Conservation (phyloP, 192 early-diverging fungal species). For the Helicostylum pulchrum region DNA sequence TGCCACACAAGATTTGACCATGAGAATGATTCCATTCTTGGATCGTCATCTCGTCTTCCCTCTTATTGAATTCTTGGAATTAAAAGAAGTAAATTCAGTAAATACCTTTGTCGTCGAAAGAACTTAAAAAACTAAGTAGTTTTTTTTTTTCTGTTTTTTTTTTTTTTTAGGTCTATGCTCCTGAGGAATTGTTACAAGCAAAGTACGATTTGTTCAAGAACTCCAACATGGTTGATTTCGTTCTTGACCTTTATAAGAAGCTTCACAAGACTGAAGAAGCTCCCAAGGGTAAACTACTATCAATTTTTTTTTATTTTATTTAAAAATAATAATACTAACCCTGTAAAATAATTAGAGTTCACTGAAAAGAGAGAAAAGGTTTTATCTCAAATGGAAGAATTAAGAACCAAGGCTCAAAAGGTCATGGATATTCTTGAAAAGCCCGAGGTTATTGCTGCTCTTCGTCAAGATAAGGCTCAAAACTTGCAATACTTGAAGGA, state of each 20-base stretch:
- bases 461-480: slow-evolving; percentile 93
- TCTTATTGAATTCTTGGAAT: slow-evolving; percentile 82
- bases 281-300: slow-evolving; percentile 59
- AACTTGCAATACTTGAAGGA: slow-evolving; percentile 86
- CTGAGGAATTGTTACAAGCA: slow-evolving; percentile 74
- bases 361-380: slow-evolving; percentile 74
- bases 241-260: slow-evolving; percentile 78
- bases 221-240: slow-evolving; percentile 95
- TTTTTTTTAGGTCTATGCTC: slow-evolving; percentile 66
- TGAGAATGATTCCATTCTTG: slow-evolving; percentile 80
- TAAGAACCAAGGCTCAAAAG: slow-evolving; percentile 73
- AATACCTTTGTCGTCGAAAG: no score
- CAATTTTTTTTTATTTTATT: background rate
- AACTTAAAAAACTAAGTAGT: no score
- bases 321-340: no score
- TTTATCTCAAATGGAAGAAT: slow-evolving; percentile 66
- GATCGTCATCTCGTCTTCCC: slow-evolving; percentile 93
- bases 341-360: slow-evolving; percentile 38
- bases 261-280: slow-evolving; percentile 73
- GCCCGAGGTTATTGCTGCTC: slow-evolving; percentile 80
- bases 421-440: slow-evolving; percentile 90
- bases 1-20: slow-evolving; percentile 74
- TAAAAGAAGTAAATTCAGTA: slow-evolving; percentile 77
- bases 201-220: slow-evolving; percentile 84
- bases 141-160: no score